Evolutionary conservation across 2,329 filamentous ascomycete genomes (phyloP).

Genomic region (Fusarium poae): DNA sequence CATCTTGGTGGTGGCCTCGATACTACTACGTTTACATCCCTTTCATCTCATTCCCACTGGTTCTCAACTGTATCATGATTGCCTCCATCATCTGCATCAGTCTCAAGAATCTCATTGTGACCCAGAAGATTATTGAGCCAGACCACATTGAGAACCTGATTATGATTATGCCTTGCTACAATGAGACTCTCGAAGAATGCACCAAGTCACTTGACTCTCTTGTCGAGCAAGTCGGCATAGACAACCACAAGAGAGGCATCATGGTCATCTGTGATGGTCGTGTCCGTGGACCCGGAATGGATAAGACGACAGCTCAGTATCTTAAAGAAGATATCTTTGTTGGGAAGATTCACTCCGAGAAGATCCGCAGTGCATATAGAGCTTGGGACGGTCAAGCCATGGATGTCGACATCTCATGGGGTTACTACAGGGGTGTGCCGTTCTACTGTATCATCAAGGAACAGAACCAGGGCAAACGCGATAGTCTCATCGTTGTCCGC

Average conservation of each 20-base stretch:
- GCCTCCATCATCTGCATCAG: conserved; percentile 39
- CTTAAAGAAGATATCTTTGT: conserved; percentile 58
- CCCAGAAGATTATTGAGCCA: conserved; percentile 36
- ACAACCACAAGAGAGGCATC: conserved; percentile 40
- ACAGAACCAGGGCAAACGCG: conserved; percentile 59
- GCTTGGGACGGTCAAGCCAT: conserved; percentile 56
- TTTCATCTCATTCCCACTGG: conserved; percentile 47
- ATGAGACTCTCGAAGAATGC: conserved; percentile 57
- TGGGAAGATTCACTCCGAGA: conserved; percentile 43
- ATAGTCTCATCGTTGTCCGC: conserved; percentile 57
- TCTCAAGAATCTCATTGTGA: conserved; percentile 26
- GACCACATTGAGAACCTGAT: conserved; percentile 53
- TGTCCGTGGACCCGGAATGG: conserved; percentile 45
- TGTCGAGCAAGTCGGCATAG: conserved; percentile 40
- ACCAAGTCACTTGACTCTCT: conserved; percentile 51
- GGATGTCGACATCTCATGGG: conserved; percentile 55
- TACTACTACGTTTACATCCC: conserved; percentile 45
- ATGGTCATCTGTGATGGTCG: conserved; percentile 46
- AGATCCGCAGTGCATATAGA: conserved; percentile 53
- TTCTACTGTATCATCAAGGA: conserved; percentile 59
- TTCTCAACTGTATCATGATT: conserved; percentile 47
- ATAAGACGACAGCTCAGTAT: conserved; percentile 50
- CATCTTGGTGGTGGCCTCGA: conserved; percentile 46
- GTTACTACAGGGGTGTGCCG: conserved; percentile 57
- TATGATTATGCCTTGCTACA: conserved; percentile 59